Evolutionary conservation across 2,329 filamentous ascomycete species (phyloP).

Genomic region (Penicillium sclerotigenum): DNA sequence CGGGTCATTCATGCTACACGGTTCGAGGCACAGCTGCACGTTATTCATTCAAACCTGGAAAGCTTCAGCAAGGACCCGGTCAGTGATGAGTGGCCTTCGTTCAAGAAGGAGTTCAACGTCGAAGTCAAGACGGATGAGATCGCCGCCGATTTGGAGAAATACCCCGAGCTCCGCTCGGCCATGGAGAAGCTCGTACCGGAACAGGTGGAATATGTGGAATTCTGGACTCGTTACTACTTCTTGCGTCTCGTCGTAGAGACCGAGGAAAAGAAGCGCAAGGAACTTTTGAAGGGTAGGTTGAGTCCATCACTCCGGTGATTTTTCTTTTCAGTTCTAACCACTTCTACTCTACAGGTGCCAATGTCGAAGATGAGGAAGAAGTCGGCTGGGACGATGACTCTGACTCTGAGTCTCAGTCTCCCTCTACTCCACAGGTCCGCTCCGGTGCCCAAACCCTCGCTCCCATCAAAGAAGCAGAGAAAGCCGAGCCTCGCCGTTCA

Average conservation of each 20-base stretch:
- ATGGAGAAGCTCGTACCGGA: conserved; percentile 98
- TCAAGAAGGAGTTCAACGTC: conserved; percentile 71
- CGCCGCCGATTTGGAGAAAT: conserved; percentile 75
- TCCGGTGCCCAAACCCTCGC: conserved; percentile 34
- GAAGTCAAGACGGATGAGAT: conserved; percentile 84
- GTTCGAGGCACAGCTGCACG: conserved; percentile 92
- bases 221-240: conserved; percentile 97
- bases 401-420: conserved; percentile 51
- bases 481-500: conserved; percentile 67
- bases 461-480: conserved; percentile 49
- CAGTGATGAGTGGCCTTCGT: conserved; percentile 69
- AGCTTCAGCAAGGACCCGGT: conserved; percentile 80
- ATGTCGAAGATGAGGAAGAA: conserved; percentile 66
- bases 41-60: conserved; percentile 81
- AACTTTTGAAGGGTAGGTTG: conserved; percentile 79
- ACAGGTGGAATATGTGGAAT: conserved; percentile 79
- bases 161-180: conserved; percentile 75
- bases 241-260: conserved; percentile 87
- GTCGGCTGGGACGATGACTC: conserved; percentile 70
- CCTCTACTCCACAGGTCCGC: conserved; percentile 43
- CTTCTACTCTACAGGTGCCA: conserved; percentile 33
- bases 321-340: conserved; percentile 5
- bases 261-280: conserved; percentile 81
- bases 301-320: neutral
- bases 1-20: conserved; percentile 91